Conservation (phyloP, 805 yeast genomes). For the Cyberlindnera sargentensis region DNA sequence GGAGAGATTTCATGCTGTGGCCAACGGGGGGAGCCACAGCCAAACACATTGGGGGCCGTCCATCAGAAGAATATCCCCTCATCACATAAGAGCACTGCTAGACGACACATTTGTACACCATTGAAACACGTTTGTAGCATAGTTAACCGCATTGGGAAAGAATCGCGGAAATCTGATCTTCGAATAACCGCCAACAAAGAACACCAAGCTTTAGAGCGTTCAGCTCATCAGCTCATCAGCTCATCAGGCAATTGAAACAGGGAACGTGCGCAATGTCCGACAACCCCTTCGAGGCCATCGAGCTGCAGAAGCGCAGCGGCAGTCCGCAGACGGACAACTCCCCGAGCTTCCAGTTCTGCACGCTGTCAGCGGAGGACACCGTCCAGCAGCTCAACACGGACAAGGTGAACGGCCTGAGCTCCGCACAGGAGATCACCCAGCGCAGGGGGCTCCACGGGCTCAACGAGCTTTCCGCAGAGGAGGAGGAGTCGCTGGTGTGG, state of each 20-base stretch:
- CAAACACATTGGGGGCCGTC: no score
- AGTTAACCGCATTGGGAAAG: no score
- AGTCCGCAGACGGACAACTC: conserved; percentile 32
- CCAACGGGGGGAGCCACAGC: background rate
- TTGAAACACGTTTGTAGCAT: no score
- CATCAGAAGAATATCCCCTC: no score
- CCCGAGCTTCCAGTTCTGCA: conserved; percentile 62
- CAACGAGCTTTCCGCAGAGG: conserved; percentile 73
- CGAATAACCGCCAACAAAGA: background rate
- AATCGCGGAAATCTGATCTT: no score
- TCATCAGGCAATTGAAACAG: background rate
- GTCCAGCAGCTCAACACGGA: conserved; percentile 57
- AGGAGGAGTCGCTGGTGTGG: conserved; percentile 61
- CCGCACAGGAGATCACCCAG: conserved; percentile 61
- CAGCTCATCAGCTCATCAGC: no score
- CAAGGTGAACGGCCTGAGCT: conserved; percentile 49
- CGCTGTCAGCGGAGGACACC: conserved; percentile 60
- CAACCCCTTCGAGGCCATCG: conserved; percentile 28
- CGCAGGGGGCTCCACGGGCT: conserved; percentile 72
- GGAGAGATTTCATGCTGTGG: background rate
- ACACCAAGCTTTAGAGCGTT: background rate
- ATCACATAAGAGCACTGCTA: no score
- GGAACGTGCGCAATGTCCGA: conserved; percentile 1
- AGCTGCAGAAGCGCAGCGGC: conserved; percentile 5
- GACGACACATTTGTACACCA: no score